These are phyloP conservation scores for Suillus luteus DNA, from an alignment of 768 basidiomycete genomes.

Conservation along the genomic window DNA sequence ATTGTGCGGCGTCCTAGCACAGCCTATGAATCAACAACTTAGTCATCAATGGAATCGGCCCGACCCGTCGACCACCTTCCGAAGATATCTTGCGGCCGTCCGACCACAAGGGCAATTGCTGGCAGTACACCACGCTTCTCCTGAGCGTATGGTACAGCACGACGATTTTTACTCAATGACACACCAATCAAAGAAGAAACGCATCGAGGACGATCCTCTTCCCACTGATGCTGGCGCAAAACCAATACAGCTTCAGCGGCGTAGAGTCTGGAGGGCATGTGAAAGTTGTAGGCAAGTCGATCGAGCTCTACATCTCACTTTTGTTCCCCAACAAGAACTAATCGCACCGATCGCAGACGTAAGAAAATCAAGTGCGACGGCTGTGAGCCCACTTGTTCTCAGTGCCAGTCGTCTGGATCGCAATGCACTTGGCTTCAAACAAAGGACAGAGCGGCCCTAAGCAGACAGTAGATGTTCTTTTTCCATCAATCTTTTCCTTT, in stretches of 20 bases:
- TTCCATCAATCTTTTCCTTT: constrained; percentile 12
- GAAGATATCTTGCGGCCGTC: constrained; percentile 35
- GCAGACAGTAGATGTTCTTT: constrained; percentile 70
- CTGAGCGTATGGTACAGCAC: constrained; percentile 31
- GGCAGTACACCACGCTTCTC: constrained; percentile 21
- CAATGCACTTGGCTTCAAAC: constrained; percentile 90
- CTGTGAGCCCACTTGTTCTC: constrained; percentile 81
- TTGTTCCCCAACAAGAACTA: constrained; percentile 19
- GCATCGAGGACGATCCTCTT: constrained; percentile 54
- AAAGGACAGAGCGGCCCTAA: constrained; percentile 86
- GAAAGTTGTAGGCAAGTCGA: constrained; percentile 78
- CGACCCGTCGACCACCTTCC: constrained; percentile 36
- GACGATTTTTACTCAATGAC: constrained; percentile 51
- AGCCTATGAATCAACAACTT: constrained; percentile 34
- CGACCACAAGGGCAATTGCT: constrained; percentile 25
- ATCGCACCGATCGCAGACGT: constrained; percentile 49
- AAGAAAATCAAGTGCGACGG: constrained; percentile 97
- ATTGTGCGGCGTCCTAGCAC: constrained; percentile 2
- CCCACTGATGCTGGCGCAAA: constrained; percentile 61
- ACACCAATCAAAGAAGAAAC: constrained; percentile 77
- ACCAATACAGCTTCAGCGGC: constrained; percentile 75
- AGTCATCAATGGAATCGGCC: constrained; percentile 37
- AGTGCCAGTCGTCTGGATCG: constrained; percentile 72
- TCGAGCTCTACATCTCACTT: constrained; percentile 15
- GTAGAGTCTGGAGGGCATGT: constrained; percentile 86